A percentile compares a stretch with the other conserved stretches of the same genome.
These are phyloP conservation scores for Pseudonitzschia delicatissima DNA, from an alignment of 108 stramenopile genomes.

Conservation along the genomic window DNA sequence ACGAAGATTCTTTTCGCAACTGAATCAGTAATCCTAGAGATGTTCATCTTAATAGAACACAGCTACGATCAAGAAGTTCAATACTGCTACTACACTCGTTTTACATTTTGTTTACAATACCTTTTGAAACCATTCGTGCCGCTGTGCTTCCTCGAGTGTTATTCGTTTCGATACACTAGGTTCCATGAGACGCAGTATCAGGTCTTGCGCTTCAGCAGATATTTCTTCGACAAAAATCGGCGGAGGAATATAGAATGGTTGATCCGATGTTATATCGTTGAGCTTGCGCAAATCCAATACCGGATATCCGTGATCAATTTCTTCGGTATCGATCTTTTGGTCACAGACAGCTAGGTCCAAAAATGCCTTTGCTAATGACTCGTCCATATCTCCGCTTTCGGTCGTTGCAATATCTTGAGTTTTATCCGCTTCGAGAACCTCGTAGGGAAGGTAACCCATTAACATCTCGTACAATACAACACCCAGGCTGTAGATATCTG, in stretches of 20 bases:
- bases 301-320: neutral
- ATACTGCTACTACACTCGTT: too few species aligned
- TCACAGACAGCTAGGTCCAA: neutral
- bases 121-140: conserved; percentile 19
- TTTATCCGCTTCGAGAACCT: conserved; percentile 4
- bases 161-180: conserved; percentile 8
- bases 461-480: conserved; percentile 33
- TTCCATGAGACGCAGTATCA: conserved; percentile 21
- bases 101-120: neutral
- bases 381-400: neutral
- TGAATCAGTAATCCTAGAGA: too few species aligned
- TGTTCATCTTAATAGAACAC: too few species aligned
- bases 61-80: too few species aligned
- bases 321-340: neutral
- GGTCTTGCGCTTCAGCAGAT: conserved; percentile 24
- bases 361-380: neutral
- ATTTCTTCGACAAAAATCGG: conserved; percentile 18
- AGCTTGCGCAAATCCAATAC: conserved; percentile 23
- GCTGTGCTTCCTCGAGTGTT: conserved; percentile 13
- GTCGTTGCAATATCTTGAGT: neutral
- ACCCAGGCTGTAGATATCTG: conserved; percentile 34
- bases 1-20: too few species aligned
- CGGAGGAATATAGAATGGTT: conserved; percentile 21
- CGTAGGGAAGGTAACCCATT: conserved; percentile 29
- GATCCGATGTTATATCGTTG: neutral